Base-by-base conservation (phyloP, 176 grass and related monocot species). In the Leersia perrieri region DNA sequence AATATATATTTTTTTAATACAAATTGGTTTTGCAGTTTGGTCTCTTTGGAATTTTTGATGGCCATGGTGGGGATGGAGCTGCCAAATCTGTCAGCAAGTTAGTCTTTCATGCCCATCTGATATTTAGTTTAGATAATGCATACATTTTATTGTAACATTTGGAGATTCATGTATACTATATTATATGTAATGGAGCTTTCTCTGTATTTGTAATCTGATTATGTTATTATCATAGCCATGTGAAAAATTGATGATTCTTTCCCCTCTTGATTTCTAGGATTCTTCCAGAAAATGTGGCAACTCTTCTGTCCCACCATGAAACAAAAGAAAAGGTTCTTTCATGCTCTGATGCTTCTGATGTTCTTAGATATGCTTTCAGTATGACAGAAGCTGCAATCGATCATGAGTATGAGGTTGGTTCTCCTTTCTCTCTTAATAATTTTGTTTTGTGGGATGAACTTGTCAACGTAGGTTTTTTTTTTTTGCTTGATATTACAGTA, bases 331-430 rank as follows among this genome's bases (percentile, higher is more conserved):
- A 73, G 28, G 88, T 97, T 68, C 47, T 93, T 45, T 85, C 86
- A 36, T 51, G 31, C 87, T 91, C 86, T 83, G 94, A 97, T 85
- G 94, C 94, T 72, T 91, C 94, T 64, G 91, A 87, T 87, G 86
- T 97, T 77, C 83, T 97, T 71, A 82, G 58, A 88, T 68, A 91
- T 87, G 91, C 94, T 87, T 97, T 89, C 87, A 40, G 28, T 87
- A 65, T 88, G 77, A 97, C 94, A 64, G 94, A 97, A 87, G 86
- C 77, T 63, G 74, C 89, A 91, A 85, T 97, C 27, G 74, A 85
- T 83, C 90, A 97, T 91, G 83, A 93, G 66, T 97, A 86, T 18
- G 94, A 97, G 94, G 94, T 97, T 83, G 88, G 94, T 97, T 80
- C 31, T 62, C 38, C 60, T 30, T 63, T 82, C n/a, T 89, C 63